Evolutionary conservation across 2,329 filamentous ascomycete genomes (phyloP), one percentile per base, ranked within the genome.

Genomic region (Chaetomium sp.): DNA sequence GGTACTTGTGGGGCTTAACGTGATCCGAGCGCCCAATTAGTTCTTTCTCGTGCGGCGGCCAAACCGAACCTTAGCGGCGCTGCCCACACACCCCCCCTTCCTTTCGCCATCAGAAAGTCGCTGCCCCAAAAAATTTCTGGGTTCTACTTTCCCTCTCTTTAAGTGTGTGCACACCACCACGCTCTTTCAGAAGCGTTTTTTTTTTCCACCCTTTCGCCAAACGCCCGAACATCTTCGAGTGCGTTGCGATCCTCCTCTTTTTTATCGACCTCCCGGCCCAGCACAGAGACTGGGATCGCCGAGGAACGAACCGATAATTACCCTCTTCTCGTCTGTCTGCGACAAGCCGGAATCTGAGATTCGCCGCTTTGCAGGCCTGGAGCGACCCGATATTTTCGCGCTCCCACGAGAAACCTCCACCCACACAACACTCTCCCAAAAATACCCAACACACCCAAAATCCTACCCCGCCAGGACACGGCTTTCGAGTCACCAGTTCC

Each of bases 401-500:
- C 38, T 49, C 56, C 57, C 57, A 54, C 50, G 42, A 33, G 19
- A 10, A 50, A 49, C 51, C 9, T 42, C 41, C 12, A 57, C 57
- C 52, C 55, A 59, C 57, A 43, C 45, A 27, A 27, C 19, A 27
- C 19, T 27, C 19, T 27, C 40, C 40, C 40, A 42, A 42, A 40
- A 7, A 12, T 42, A 42, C 10, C 40, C 40, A 42, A n/a, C 11
- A 8, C 12, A 11, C 37, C 11, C 40, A 42, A 6, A 42, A 6
- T 60, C 52, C 48, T 58, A 58, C 53, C 61, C 48, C 57, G 37
- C 56, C 54, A 64, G 53, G 59, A 60, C 52, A 62, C 62, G 58
- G 64, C 64, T 66, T 65, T 66, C 67, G 63, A 67, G 65, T 65
- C 65, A 64, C 56, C 60, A 63, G 65, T 65, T 65, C 64, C 70